Evolutionary conservation across 495 filamentous ascomycete species (phyloP).

Genomic region (Xylaria telfairii): DNA sequence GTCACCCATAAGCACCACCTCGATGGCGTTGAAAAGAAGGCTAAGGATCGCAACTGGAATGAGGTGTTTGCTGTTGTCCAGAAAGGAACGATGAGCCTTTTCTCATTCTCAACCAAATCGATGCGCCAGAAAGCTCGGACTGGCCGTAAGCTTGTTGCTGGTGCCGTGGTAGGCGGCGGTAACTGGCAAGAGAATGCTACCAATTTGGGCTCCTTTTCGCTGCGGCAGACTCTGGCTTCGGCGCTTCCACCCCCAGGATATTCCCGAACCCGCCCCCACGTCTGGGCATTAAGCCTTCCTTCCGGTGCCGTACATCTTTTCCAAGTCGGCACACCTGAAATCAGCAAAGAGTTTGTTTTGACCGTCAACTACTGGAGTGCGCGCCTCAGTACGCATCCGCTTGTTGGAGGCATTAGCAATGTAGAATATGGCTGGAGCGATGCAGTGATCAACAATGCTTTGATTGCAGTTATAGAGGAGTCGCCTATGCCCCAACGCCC

Average conservation of each 20-base stretch:
- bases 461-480: conserved; percentile 62
- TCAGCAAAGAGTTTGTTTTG: conserved; percentile 89
- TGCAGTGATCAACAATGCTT: conserved; percentile 77
- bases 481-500: conserved; percentile 42
- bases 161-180: conserved; percentile 78
- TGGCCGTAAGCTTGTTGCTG: conserved; percentile 53
- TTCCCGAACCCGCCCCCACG: conserved; percentile 86
- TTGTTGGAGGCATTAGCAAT: conserved; percentile 92
- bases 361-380: conserved; percentile 99
- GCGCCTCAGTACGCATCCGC: conserved; percentile 86
- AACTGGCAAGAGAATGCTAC: conserved; percentile 98
- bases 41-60: conserved; percentile 90
- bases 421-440: conserved; percentile 98
- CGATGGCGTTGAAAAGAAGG: conserved; percentile 84
- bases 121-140: conserved; percentile 64
- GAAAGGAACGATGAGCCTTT: conserved; percentile 93
- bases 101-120: conserved; percentile 85
- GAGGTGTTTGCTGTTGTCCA: conserved; percentile 98
- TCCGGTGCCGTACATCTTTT: conserved; percentile 96
- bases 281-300: conserved; percentile 94
- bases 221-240: conserved; percentile 91
- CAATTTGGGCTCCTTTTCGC: conserved; percentile 80
- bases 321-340: conserved; percentile 94
- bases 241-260: conserved; percentile 90
- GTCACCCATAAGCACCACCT: conserved; percentile 96